phyloP scores from a whole-genome alignment of 768 basidiomycete species.

The Rossbeevera mucosa region DNA sequence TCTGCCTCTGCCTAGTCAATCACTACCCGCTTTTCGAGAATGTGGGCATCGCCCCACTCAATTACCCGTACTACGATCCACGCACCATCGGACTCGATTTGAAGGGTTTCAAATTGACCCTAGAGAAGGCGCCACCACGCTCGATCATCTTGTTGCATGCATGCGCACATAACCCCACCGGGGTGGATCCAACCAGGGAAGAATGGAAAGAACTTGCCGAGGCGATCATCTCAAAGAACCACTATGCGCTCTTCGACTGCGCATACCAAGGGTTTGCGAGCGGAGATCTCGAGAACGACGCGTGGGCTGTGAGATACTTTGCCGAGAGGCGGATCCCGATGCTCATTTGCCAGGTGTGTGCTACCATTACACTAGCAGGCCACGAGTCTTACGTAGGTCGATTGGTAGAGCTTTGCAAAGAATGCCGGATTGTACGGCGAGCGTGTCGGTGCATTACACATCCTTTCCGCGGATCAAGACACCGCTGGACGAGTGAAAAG shows the following conservation, averaged over 20 bases:
- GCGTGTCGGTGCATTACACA: constrained; percentile 89
- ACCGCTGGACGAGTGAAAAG: constrained; percentile 72
- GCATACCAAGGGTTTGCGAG: constrained; percentile 98
- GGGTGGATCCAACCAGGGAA: constrained; percentile 85
- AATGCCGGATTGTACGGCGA: constrained; percentile 95
- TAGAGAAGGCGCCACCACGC: constrained; percentile 62
- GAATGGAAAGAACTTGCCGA: constrained; percentile 82
- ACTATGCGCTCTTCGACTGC: constrained; percentile 91
- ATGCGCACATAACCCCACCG: constrained; percentile 96
- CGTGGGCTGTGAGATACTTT: constrained; percentile 88
- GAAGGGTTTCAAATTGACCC: constrained; percentile 53
- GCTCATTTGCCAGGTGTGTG: constrained; percentile 77
- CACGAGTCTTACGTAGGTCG: constrained; percentile 7
- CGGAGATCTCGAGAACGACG: constrained; percentile 87
- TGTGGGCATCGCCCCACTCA: constrained; percentile 79
- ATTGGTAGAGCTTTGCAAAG: constrained; percentile 86
- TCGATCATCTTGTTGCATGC: constrained; percentile 91
- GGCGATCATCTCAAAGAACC: constrained; percentile 63
- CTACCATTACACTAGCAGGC: not conserved
- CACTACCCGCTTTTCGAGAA: constrained; percentile 90
- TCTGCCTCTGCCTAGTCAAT: constrained; percentile 48
- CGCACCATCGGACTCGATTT: constrained; percentile 86
- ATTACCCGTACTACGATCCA: constrained; percentile 93
- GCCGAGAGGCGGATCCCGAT: constrained; percentile 66
- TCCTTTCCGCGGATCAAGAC: constrained; percentile 62